Evolutionary conservation across 2,329 filamentous ascomycete species (phyloP).

Genomic region (Pochonia chlamydosporia): DNA sequence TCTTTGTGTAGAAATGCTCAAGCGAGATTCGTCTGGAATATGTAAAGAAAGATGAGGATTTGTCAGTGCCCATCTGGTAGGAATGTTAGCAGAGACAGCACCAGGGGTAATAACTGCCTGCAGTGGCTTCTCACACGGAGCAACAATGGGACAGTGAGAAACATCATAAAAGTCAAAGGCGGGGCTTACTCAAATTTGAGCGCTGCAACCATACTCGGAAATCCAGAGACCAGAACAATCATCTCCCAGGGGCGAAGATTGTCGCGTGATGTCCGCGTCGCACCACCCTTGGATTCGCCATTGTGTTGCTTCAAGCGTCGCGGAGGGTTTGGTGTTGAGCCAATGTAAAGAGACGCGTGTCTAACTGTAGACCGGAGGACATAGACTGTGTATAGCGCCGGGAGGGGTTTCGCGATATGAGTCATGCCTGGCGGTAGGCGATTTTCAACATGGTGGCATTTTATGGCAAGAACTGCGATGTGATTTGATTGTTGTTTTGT

Average conservation of each 20-base stretch:
- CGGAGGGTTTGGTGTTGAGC: constrained; percentile 83
- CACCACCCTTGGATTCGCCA: constrained; percentile 75
- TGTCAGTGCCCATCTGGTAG: constrained; percentile 77
- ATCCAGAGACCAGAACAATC: constrained; percentile 79
- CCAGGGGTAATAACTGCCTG: background rate
- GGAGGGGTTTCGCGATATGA: constrained; percentile 54
- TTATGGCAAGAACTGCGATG: background rate
- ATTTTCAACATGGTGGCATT: background rate
- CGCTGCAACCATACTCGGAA: constrained; percentile 79
- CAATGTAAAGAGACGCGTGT: constrained; percentile 73
- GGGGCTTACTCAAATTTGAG: constrained; percentile 83
- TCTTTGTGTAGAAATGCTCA: constrained; percentile 44
- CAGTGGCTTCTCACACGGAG: no score
- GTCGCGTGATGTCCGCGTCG: constrained; percentile 63
- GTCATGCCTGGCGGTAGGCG: constrained; percentile 28
- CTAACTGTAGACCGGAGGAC: constrained; percentile 77
- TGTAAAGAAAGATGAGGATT: constrained; percentile 78
- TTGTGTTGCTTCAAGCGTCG: constrained; percentile 89
- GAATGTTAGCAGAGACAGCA: constrained; percentile 2
- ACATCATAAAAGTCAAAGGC: constrained; percentile 11
- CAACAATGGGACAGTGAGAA: no score
- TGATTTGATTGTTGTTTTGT: background rate
- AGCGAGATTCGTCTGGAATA: constrained; percentile 59
- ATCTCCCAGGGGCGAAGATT: constrained; percentile 85
- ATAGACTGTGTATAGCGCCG: constrained; percentile 90